These are phyloP conservation scores for Heterococcus sp. DNA, from an alignment of 108 stramenopile genomes.

Conservation along the genomic window DNA sequence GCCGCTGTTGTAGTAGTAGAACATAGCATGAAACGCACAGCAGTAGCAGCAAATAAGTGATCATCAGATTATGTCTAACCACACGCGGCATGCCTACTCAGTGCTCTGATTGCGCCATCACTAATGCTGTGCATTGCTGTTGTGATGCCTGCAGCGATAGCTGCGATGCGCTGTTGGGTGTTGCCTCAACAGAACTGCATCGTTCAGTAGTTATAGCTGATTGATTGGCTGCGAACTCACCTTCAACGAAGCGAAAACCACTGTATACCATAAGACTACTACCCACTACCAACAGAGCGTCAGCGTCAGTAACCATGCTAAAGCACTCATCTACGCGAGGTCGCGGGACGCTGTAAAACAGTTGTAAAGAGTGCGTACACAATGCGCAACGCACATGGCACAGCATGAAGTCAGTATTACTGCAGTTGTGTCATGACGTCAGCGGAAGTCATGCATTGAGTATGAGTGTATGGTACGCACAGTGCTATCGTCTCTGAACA, in stretches of 20 bases:
- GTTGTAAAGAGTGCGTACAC: not conserved
- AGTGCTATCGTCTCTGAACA: not conserved
- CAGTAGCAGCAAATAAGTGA: too few relatives aligned
- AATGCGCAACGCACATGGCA: not conserved
- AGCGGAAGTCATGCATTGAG: too few relatives aligned
- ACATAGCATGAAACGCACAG: too few relatives aligned
- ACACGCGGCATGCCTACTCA: too few relatives aligned
- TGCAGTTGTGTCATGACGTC: too few relatives aligned
- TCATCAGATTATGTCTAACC: not conserved
- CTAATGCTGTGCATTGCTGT: not conserved
- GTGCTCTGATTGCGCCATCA: too few relatives aligned
- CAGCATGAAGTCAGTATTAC: not conserved
- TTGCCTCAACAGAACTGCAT: not conserved
- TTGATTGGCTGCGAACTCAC: not conserved
- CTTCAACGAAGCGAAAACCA: not conserved
- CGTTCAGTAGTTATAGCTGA: not conserved
- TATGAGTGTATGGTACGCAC: not conserved
- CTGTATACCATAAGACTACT: slow-evolving; percentile 5
- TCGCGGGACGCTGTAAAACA: not conserved
- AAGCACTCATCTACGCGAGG: not conserved
- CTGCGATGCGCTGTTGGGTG: not conserved
- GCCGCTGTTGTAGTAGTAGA: not conserved
- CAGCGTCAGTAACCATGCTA: not conserved
- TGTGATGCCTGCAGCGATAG: not conserved
- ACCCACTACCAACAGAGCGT: slow-evolving; percentile 2